phyloP scores from a whole-genome alignment of 2,329 filamentous ascomycete genomes.

The Cytospora chrysosperma region DNA sequence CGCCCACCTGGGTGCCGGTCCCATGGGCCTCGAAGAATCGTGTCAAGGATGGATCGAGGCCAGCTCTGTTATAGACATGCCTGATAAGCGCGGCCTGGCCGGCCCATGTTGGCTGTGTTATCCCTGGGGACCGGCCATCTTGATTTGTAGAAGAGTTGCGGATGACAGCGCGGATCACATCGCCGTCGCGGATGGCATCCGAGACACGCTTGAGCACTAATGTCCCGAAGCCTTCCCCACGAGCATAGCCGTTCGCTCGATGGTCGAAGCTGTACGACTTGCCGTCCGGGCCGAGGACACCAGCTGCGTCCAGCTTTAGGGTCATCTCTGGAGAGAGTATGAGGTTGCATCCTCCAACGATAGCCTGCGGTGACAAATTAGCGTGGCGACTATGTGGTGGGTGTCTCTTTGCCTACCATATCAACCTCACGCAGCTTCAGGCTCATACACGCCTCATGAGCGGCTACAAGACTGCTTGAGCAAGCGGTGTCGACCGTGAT shows the following conservation, averaged over 20 bases:
- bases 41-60: constrained; percentile 31
- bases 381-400: constrained; percentile 10
- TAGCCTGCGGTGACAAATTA: constrained; percentile 23
- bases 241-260: constrained; percentile 47
- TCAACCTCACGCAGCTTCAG: constrained; percentile 15
- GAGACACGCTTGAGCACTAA: constrained; percentile 51
- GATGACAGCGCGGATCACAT: constrained; percentile 41
- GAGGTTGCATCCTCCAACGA: constrained; percentile 30
- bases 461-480: constrained; percentile 37
- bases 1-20: constrained; percentile 22
- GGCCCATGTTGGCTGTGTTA: constrained; percentile 34
- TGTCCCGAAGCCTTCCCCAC: constrained; percentile 52
- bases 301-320: constrained; percentile 23
- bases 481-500: constrained; percentile 42
- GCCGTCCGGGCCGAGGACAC: constrained; percentile 25
- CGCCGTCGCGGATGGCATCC: constrained; percentile 44
- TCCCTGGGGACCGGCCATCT: constrained; percentile 32
- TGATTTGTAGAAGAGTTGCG: constrained; percentile 35
- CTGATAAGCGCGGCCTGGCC: constrained; percentile 36
- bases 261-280: constrained; percentile 37
- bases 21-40: constrained; percentile 28
- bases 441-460: constrained; percentile 17
- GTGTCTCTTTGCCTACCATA: constrained; percentile 31
- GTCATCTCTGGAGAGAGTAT: constrained; percentile 25
- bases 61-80: constrained; percentile 33